Evolutionary conservation across 2,329 filamentous ascomycete species (phyloP), one percentile per base, ranked within the genome.

Genomic region (Exserohilum rostratum): DNA sequence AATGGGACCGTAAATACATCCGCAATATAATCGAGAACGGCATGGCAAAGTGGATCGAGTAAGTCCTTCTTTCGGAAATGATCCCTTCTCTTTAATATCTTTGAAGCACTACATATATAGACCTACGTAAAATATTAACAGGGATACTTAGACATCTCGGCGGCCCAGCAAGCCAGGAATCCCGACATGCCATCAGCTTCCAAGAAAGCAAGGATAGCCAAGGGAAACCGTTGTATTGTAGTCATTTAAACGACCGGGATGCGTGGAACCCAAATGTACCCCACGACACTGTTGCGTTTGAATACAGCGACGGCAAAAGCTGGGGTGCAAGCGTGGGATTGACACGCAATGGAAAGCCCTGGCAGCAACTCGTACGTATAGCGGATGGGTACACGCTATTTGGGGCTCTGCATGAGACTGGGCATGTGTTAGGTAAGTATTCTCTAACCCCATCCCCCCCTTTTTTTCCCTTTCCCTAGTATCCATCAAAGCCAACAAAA

Each of bases 261-360:
- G 17, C 30, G 5, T 54, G 43, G 50, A 51, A 51, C 20, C 25
- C 33, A 17, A 18, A 29, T 5, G 11, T 51, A 2, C 35, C 46
- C 1, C 22, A 51, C 10, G 46, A 50, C 7, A 58, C 40, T 3
- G 7, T 55, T 10, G 42, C 42, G 22, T 33, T 53, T n/a, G 29
- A 56, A 18, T 39, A 43, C 33, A 46, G 42, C n/a, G 43, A 45
- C 1, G 29, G 7, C 5, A 31, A 18, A 7, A 27, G 49, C 18
- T 56, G 50, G 17, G 27, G 34, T 15, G 53, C 33, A 6, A 30
- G 17, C 10, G 40, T 50, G 4, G 50, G 45, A 20, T 45, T 53
- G 22, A 25, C n/a, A 2, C 31, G 6, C 20, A 38, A 44, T 31
- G 27, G 17, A 6, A 33, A 11, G 13, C 45, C 45, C 3, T 53